A percentile compares a stretch with the other conserved stretches of the same genome.
These are phyloP conservation scores for Coemansia sp. DNA, from an alignment of 192 early-diverging fungal species.

Conservation along the genomic window DNA sequence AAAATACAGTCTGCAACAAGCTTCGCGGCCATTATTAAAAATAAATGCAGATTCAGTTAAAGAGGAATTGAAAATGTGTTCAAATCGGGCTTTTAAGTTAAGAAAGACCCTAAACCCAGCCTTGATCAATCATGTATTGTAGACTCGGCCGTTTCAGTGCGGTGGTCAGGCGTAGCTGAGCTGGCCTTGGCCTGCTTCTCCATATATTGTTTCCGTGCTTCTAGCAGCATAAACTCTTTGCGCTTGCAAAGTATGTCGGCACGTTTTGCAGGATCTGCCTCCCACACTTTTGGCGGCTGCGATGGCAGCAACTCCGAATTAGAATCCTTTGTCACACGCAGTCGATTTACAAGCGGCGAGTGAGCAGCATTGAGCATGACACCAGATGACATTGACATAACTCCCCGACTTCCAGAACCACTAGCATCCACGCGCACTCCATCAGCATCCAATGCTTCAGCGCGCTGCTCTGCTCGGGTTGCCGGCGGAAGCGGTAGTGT, in stretches of 20 bases:
- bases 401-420: background rate
- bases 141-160: background rate
- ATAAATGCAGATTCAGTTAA: background rate
- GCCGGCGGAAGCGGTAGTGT: slow-evolving; percentile 41
- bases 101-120: too few species aligned
- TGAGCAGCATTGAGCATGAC: slow-evolving; percentile 36
- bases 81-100: too few species aligned
- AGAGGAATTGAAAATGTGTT: too few species aligned
- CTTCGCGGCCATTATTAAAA: slow-evolving; percentile 35
- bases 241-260: slow-evolving; percentile 37
- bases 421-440: background rate
- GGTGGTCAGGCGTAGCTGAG: background rate
- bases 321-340: slow-evolving; percentile 28
- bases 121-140: background rate
- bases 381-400: slow-evolving; percentile 18
- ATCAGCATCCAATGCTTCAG: background rate
- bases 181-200: slow-evolving; percentile 22
- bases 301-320: slow-evolving; percentile 21
- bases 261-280: slow-evolving; percentile 36
- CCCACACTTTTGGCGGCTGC: slow-evolving; percentile 46
- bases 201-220: slow-evolving; percentile 45
- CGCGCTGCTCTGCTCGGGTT: slow-evolving; percentile 25
- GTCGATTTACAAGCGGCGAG: slow-evolving; percentile 40
- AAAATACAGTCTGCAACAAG: slow-evolving; percentile 72
- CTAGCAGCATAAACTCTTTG: slow-evolving; percentile 53